Base-by-base conservation (phyloP, 2,329 filamentous ascomycete genomes). In the Talaromyces sp. region DNA sequence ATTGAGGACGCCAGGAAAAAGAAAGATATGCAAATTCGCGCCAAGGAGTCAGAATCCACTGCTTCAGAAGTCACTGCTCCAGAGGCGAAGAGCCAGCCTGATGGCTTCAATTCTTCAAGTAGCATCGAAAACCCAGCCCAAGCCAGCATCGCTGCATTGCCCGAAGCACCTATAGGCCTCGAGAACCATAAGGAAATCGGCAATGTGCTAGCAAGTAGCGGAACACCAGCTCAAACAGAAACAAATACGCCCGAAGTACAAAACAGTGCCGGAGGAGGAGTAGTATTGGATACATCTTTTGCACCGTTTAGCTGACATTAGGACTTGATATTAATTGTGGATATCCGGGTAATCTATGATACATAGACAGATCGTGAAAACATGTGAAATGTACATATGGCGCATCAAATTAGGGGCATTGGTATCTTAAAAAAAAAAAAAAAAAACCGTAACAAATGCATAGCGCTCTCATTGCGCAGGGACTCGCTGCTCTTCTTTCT, bases 1-100 rank as follows among this genome's bases (percentile, higher is more conserved):
- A 93, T 97, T 67, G 88, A 87, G 2, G 87, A 83, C 66, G 94
- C 93, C 17, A 84, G 85, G 62, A 73, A 85, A 82, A 67, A 83
- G 78, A 67, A 65, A 66, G 53, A 78, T 50, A 67, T 65, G 1
- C 61, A 67, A 24, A 61, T 43, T 11, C 51, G 46, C 11, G 2
- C 27, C 14, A 55, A 51, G 38, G 51, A 31, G 1, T 14, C 32
- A 43, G 50, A 19, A 54, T 27, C 35, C 41, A 46, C 41, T 14
- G 2, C 21, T 10, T 14, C 32, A 43, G 50, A 27, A 54, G 38
- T 53, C 43, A 24, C 19, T 14, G 3, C 21, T 14, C 41, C 32
- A 3, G 35, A 54, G 19, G n/a, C 58, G 7, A 14, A 24, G 21
- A 24, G 14, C n/a, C 31, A 56, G 41, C 29, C 48, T n/a, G n/a